A percentile compares a stretch with the other conserved stretches of the same genome.
These are phyloP conservation scores for Colletotrichum phormii DNA, from an alignment of 2,329 filamentous ascomycete genomes.

Conservation along the genomic window DNA sequence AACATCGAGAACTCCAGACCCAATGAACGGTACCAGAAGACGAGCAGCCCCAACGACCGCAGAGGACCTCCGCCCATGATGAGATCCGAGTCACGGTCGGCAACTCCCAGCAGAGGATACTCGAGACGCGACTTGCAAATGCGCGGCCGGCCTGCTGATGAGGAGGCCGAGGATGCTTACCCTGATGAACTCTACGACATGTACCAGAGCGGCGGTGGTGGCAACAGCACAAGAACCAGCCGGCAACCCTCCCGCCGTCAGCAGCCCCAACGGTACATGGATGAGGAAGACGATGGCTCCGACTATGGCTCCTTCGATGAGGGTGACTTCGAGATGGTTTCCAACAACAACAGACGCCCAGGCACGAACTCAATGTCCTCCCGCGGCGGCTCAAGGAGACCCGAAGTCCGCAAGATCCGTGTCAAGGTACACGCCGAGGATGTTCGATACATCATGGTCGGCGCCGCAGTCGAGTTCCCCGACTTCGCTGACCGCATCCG, in stretches of 20 bases:
- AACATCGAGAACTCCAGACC: slow-evolving; percentile 67
- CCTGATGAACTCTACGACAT: slow-evolving; percentile 78
- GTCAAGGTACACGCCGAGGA: slow-evolving; percentile 95
- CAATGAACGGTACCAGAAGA: slow-evolving; percentile 67
- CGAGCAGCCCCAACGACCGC: slow-evolving; percentile 53
- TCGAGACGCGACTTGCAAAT: slow-evolving; percentile 39
- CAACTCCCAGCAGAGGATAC: slow-evolving; percentile 52
- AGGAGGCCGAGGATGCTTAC: slow-evolving; percentile 72
- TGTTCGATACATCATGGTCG: slow-evolving; percentile 92
- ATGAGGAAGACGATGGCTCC: slow-evolving; percentile 82
- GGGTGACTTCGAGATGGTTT: slow-evolving; percentile 84
- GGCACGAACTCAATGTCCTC: slow-evolving; percentile 58
- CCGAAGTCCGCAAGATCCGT: slow-evolving; percentile 81
- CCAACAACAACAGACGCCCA: slow-evolving; percentile 57
- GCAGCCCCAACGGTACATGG: slow-evolving; percentile 72
- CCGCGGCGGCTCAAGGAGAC: slow-evolving; percentile 67
- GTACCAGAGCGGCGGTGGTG: slow-evolving; percentile 57
- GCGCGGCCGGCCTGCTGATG: slow-evolving; percentile 42
- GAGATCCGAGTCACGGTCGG: slow-evolving; percentile 56
- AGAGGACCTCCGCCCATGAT: slow-evolving; percentile 43
- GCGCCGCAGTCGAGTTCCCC: slow-evolving; percentile 76
- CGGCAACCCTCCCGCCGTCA: slow-evolving; percentile 52
- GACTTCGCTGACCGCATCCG: slow-evolving; percentile 84
- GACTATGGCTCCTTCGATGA: slow-evolving; percentile 79
- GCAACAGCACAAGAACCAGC: slow-evolving; percentile 53